phyloP scores from a whole-genome alignment of 495 filamentous ascomycete species.

The Saxophila tyrrhenica region DNA sequence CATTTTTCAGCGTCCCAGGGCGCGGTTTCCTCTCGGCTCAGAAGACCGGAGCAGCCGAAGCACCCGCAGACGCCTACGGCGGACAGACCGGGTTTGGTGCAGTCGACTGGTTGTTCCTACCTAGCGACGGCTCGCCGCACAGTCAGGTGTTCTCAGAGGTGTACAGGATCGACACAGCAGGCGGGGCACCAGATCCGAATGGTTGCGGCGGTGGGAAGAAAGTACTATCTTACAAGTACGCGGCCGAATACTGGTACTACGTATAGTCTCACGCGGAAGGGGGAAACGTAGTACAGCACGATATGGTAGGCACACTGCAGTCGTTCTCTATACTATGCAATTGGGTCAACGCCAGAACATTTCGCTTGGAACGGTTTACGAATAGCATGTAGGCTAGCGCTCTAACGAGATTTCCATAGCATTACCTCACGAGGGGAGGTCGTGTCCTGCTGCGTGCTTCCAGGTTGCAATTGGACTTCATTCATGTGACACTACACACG shows the following conservation, averaged over 20 bases:
- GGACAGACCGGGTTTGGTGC: slow-evolving; percentile 5
- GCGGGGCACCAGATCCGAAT: slow-evolving; percentile 7
- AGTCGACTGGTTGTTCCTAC: slow-evolving; percentile 17
- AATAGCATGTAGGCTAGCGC: no score
- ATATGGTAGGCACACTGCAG: no score
- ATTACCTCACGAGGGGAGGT: no score
- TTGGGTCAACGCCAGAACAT: no score
- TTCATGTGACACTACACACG: no score
- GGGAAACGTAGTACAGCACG: no score
- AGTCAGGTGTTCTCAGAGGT: slow-evolving; percentile 6
- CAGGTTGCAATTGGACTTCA: no score
- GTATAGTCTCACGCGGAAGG: no score
- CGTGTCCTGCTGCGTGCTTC: no score
- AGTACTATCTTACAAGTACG: slow-evolving; percentile 8
- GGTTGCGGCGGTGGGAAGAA: slow-evolving; percentile 6
- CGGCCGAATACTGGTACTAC: slow-evolving; percentile 22
- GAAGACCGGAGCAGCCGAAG: slow-evolving; percentile 4
- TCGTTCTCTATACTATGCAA: no score
- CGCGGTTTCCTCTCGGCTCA: background rate
- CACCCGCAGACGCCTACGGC: slow-evolving; percentile 2
- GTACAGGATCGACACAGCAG: slow-evolving; percentile 18
- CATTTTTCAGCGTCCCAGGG: slow-evolving; percentile 10
- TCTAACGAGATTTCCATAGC: no score
- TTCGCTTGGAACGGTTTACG: no score
- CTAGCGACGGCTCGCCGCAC: background rate